These are phyloP conservation scores for Hypoxylon perforatum DNA, from an alignment of 495 filamentous ascomycete genomes.

Conservation along the genomic window DNA sequence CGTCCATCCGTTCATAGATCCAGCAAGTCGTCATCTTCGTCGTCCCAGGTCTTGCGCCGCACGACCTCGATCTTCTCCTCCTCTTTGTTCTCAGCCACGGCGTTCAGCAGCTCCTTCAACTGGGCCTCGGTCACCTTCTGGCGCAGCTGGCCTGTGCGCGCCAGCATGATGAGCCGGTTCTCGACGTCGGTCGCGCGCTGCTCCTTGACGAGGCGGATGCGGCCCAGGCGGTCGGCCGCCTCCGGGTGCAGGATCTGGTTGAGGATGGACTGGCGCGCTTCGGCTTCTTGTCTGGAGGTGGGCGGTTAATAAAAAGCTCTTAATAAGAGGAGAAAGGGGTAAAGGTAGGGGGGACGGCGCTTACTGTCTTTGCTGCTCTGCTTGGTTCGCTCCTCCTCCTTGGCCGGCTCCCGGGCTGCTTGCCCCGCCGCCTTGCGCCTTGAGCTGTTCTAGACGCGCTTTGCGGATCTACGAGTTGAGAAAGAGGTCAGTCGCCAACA, in stretches of 20 bases:
- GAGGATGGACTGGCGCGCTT: conserved; percentile 80
- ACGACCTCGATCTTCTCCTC: conserved; percentile 86
- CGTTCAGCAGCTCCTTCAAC: conserved; percentile 88
- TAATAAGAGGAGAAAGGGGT: not conserved
- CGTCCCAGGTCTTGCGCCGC: conserved; percentile 84
- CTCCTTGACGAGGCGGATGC: conserved; percentile 96
- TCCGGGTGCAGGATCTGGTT: conserved; percentile 93
- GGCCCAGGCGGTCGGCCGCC: conserved; percentile 90
- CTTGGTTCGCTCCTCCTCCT: conserved; percentile 62
- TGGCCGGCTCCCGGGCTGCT: conserved; percentile 61
- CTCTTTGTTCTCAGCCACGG: conserved; percentile 76
- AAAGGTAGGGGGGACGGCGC: conserved; percentile 28
- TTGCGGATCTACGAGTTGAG: conserved; percentile 76
- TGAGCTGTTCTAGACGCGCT: conserved; percentile 91
- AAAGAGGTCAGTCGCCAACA: conserved; percentile 2
- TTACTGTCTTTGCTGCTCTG: conserved; percentile 71
- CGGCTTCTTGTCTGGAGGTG: conserved; percentile 54
- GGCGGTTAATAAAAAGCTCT: conserved; percentile 2
- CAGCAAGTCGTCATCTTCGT: conserved; percentile 86
- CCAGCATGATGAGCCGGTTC: conserved; percentile 91
- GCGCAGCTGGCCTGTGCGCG: conserved; percentile 85
- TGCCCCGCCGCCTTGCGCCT: conserved; percentile 67
- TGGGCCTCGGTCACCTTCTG: conserved; percentile 91
- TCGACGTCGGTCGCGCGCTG: conserved; percentile 90
- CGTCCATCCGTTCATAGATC: conserved; percentile 66